Conservation (phyloP, 2,329 filamentous ascomycete species). For the Torrubiella hemipterigena region DNA sequence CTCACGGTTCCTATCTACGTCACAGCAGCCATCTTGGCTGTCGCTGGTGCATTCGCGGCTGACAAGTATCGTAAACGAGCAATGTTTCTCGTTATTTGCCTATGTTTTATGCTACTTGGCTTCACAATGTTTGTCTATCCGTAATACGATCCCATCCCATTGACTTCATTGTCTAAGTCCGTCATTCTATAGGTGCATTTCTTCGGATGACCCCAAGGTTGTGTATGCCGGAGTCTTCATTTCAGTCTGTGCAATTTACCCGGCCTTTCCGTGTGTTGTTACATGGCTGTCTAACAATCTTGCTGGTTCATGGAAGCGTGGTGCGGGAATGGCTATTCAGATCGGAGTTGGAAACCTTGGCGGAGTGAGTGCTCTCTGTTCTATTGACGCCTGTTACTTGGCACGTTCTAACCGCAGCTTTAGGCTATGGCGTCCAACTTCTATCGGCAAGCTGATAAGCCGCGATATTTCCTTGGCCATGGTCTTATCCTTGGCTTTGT, state of each 20-base stretch:
- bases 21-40: constrained; percentile 47
- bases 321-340: constrained; percentile 47
- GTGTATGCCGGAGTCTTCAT: constrained; percentile 69
- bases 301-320: constrained; percentile 52
- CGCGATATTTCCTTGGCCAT: not conserved
- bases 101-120: constrained; percentile 41
- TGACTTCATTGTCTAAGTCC: not conserved
- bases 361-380: constrained; percentile 17
- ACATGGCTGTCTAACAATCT: constrained; percentile 72
- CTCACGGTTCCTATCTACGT: constrained; percentile 51
- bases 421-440: not conserved
- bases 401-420: not conserved
- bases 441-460: not conserved
- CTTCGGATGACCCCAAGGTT: constrained; percentile 42
- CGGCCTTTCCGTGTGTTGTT: constrained; percentile 66
- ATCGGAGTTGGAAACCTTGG: constrained; percentile 17
- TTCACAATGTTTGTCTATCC: constrained; percentile 36
- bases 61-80: constrained; percentile 40
- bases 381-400: not conserved
- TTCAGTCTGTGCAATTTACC: constrained; percentile 67
- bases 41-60: constrained; percentile 40
- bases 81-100: constrained; percentile 42
- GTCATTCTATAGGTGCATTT: constrained; percentile 36
- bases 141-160: too few relatives aligned
- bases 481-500: not conserved